Base-by-base conservation (phyloP, 345 rosid genomes). In the Eutrema heterophyllum region DNA sequence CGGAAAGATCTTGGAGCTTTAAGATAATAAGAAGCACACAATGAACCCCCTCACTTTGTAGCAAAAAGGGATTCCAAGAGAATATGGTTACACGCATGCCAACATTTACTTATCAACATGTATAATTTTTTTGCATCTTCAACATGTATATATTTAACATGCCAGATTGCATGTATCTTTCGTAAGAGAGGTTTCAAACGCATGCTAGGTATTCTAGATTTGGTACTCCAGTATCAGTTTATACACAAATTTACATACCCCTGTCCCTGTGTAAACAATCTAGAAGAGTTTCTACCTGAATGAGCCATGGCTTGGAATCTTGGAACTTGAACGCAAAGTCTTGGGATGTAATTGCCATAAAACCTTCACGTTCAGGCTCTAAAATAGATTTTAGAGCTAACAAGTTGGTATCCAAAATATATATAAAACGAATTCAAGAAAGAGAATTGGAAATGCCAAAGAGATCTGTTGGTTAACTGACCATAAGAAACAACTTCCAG, bases 281-380 rank as follows among this genome's bases (percentile, higher is more conserved):
- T 9, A 54, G 10, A 73, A 44, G 38, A 16, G 48, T 12, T 15
- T 33, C 27, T 81, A 94, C 98, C 96, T 85, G 89, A 80, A 91
- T 65, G 79, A 94, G 83, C 84, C 81, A 81, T 70, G 98, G 91
- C 80, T 76, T 84, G 71, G 88, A 78, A 81, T 83, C 80, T 76
- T 82, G 79, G 69, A 84, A 76, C 61, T 76, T 73, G 38, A 57
- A 62, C 21, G 46, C 77, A 50, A 87, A 83, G 64, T 85, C 86
- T 79, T 84, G 70, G 43, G 89, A 77, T 27, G 84, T 83, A 39
- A 91, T 84, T 41, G 71, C 67, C 76, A 79, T 74, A 77, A 84
- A 80, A 53, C 84, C 86, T 51, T 83, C 75, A 52, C 75, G 82
- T 75, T 63, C 82, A 60, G 55, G 75, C 75, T 80, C 93, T 87